Conservation (phyloP, 2,329 filamentous ascomycete genomes). For the Ramularia endophylla region DNA sequence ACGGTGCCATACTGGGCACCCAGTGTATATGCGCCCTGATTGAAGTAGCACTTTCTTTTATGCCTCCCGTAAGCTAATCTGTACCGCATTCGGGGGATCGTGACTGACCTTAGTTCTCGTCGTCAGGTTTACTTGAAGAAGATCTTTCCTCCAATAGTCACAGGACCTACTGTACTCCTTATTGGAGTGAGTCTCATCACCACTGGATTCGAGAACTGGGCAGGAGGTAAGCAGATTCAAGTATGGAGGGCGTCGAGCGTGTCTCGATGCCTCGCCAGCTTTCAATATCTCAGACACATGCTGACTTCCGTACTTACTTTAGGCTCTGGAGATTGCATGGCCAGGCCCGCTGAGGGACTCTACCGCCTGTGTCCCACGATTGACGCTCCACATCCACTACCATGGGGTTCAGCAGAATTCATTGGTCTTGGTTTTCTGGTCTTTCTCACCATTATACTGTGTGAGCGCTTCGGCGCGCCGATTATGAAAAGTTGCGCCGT, state of each 20-base stretch:
- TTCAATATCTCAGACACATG: too few species aligned
- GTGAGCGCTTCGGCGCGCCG: constrained; percentile 73
- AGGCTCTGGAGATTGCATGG: constrained; percentile 57
- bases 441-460: constrained; percentile 71
- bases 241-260: too few species aligned
- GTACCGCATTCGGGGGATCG: constrained; percentile 33
- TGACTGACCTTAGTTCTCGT: not conserved
- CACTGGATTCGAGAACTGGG: constrained; percentile 71
- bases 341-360: constrained; percentile 42
- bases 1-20: constrained; percentile 70
- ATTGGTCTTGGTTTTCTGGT: constrained; percentile 75
- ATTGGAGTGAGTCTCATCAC: constrained; percentile 70
- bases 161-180: constrained; percentile 60
- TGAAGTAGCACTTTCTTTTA: constrained; percentile 69
- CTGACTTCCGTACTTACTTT: too few species aligned
- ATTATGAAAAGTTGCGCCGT: constrained; percentile 80
- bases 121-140: constrained; percentile 40
- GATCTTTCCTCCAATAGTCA: constrained; percentile 73
- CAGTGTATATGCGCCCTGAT: constrained; percentile 45
- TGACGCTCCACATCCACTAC: constrained; percentile 62
- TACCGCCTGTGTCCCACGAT: constrained; percentile 62
- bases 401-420: constrained; percentile 73
- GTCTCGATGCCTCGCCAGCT: too few species aligned
- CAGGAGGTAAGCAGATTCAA: too few species aligned
- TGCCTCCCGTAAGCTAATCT: constrained; percentile 52